Evolutionary conservation across 179 eudicot genomes (phyloP).

Genomic region (Amaranthus tricolor): DNA sequence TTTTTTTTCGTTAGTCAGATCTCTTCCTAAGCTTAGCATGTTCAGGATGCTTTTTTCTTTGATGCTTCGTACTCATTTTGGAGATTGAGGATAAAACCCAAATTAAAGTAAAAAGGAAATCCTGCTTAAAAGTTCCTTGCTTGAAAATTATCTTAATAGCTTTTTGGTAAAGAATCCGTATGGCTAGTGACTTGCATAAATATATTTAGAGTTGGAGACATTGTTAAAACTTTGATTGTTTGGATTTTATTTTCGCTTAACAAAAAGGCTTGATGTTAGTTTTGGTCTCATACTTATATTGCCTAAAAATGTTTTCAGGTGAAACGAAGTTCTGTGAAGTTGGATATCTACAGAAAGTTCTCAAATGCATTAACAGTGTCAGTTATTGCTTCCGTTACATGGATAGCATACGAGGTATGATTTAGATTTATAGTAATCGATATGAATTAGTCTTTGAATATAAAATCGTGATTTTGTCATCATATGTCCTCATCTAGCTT

Average conservation of each 20-base stretch:
- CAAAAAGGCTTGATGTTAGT: background rate
- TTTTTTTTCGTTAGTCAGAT: background rate
- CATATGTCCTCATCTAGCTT: background rate
- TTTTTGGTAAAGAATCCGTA: background rate
- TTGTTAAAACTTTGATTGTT: background rate
- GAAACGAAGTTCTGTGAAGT: conserved; percentile 77
- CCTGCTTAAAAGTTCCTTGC: background rate
- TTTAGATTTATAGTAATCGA: conserved; percentile 5
- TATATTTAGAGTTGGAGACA: background rate
- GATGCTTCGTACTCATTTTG: background rate
- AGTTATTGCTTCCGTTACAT: conserved; percentile 73
- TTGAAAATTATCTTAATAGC: background rate
- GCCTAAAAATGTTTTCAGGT: conserved; percentile 43
- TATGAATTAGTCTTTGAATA: background rate
- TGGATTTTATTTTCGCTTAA: background rate
- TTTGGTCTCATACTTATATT: background rate
- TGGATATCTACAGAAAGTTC: conserved; percentile 91
- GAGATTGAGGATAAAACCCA: background rate
- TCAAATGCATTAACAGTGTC: conserved; percentile 85
- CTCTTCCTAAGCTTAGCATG: background rate
- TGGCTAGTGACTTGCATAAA: background rate
- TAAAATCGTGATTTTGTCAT: background rate
- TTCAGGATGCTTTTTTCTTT: background rate
- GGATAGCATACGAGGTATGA: conserved; percentile 93
- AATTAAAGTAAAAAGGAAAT: background rate